Conservation (phyloP, 192 early-diverging fungal genomes). For the Obelidium mucronatum region DNA sequence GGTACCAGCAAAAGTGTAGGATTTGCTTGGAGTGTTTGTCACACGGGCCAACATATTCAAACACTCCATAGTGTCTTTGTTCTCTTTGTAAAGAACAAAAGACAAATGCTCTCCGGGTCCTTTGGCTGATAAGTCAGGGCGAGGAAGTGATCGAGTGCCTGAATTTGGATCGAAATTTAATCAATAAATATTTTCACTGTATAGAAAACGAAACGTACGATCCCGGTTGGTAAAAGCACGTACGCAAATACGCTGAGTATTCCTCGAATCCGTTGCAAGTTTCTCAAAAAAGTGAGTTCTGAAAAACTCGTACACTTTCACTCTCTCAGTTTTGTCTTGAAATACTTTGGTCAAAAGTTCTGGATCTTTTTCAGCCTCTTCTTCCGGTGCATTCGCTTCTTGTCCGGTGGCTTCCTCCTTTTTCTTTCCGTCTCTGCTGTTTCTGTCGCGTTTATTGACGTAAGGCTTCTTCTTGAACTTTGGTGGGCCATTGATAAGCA, state of each 20-base stretch:
- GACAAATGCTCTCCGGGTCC: conserved; percentile 74
- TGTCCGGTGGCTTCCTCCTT: neutral
- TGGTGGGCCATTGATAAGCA: neutral
- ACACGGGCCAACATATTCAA: conserved; percentile 66
- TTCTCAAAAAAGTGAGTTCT: conserved; percentile 49
- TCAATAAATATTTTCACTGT: neutral
- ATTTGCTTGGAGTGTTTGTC: conserved; percentile 45
- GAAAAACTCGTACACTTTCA: conserved; percentile 48
- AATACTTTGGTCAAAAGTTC: conserved; percentile 22
- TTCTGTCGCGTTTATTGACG: neutral
- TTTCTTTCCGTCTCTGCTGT: neutral
- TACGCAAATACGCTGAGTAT: conserved; percentile 14
- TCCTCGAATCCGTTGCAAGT: conserved; percentile 46
- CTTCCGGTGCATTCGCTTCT: neutral
- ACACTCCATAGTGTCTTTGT: conserved; percentile 90
- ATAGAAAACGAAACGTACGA: conserved; percentile 16
- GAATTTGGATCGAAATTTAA: conserved; percentile 1
- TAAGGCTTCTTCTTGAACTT: neutral
- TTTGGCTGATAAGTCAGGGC: conserved; percentile 21
- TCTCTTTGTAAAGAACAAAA: conserved; percentile 93
- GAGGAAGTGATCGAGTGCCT: conserved; percentile 30
- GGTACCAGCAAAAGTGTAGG: conserved; percentile 87
- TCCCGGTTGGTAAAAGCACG: conserved; percentile 9
- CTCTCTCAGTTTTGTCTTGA: conserved; percentile 31
- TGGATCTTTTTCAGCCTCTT: neutral